Base-by-base conservation (phyloP, 345 rosid species). In the Stellera chamaejasme region DNA sequence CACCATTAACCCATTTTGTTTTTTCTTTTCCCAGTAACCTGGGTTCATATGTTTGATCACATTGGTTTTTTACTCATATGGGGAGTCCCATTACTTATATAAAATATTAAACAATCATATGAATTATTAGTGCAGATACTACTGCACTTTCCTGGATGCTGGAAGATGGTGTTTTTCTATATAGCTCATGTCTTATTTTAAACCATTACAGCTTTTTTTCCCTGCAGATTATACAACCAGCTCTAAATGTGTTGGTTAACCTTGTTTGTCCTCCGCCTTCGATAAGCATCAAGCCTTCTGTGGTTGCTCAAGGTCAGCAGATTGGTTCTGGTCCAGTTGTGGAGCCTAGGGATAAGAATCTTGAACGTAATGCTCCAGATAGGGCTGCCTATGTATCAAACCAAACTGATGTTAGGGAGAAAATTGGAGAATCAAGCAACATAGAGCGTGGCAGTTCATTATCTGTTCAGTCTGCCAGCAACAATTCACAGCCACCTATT, bases 181-280 rank as follows among this genome's bases (percentile, higher is more conserved):
- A 25, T 32, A 12, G 4, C 26, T 27, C 23, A 45, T 43, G 32
- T 71, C 54, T 61, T 54, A 50, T 61, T 36, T 13, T 48, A 68
- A 65, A 46, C 50, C 57, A 1, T 57, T 42, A 25, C 50, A 5
- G 60, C 45, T 43, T 12, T 52, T 62, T 32, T 45, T 62, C 15
- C 2, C 63, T 79, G 76, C 82, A 93, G 99, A 87, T 87, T 46
- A 82, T 89, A 78, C 99, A 89, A 80, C 89, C 94, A 61, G 97
- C 99, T 47, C 73, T 93, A 59, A 87, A 79, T 75, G 94, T 89
- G 63, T 75, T 93, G 54, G 80, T 93, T 75, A 89, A 87, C 72
- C 90, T 93, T 69, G 99, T 93, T 64, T 93, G 99, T 60, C 96
- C 97, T 44, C 99, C 99, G 5, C 99, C 99, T 75, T 89, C 99